Conservation (phyloP, 805 yeast genomes). For the Saturnispora sanitii region DNA sequence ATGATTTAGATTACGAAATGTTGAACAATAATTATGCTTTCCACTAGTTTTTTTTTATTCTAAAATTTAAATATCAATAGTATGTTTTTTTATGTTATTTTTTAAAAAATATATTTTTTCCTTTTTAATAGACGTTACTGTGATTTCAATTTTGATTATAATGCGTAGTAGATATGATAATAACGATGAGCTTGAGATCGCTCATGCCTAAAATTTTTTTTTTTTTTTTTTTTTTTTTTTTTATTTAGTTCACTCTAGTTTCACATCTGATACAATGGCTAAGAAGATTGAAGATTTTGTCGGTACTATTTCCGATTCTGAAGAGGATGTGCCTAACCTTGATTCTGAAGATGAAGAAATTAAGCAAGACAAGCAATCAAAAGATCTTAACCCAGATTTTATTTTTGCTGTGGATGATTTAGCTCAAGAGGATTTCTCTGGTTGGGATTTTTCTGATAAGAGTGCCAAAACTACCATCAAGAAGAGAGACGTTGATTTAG, state of each 20-base stretch:
- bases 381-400: conserved; percentile 66
- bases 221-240: no score
- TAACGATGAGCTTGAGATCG: no score
- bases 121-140: no score
- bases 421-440: conserved; percentile 35
- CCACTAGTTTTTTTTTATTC: no score
- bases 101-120: not conserved
- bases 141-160: no score
- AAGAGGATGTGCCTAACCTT: conserved; percentile 44
- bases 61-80: conserved; percentile 4
- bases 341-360: conserved; percentile 28
- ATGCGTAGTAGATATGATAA: no score
- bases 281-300: conserved; percentile 41
- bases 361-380: conserved; percentile 29
- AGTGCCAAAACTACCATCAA: conserved; percentile 11
- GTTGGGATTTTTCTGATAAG: conserved; percentile 76
- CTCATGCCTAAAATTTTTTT: no score
- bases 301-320: conserved; percentile 69
- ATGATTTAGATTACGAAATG: not conserved
- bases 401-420: conserved; percentile 47
- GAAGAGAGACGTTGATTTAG: conserved; percentile 70
- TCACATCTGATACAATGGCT: not conserved
- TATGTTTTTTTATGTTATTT: not conserved
- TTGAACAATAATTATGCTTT: not conserved
- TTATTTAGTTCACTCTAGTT: no score